Conservation (phyloP, 1,284 basidiomycete genomes). For the Xerocomus alliaceus region DNA sequence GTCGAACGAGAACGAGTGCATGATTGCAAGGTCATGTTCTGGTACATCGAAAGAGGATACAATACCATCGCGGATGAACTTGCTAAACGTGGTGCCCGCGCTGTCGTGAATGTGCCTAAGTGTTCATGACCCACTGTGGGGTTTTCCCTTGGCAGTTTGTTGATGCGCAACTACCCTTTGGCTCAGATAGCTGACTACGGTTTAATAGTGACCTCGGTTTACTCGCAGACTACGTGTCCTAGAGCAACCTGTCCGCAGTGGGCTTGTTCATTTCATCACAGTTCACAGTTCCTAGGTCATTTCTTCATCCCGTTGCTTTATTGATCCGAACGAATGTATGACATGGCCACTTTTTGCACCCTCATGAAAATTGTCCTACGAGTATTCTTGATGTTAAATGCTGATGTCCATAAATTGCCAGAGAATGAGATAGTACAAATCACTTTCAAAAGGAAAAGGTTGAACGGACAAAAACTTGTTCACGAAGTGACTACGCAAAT, state of each 20-base stretch:
- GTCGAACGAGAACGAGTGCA: constrained; percentile 5
- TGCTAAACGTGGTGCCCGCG: constrained; percentile 10
- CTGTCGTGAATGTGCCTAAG: neutral
- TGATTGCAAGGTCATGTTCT: constrained; percentile 18
- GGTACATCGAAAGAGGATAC: constrained; percentile 9
- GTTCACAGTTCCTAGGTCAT: neutral
- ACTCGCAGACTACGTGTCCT: neutral
- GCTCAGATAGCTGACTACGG: neutral
- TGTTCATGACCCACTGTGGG: neutral
- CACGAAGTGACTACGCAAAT: too few relatives aligned
- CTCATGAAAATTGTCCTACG: neutral
- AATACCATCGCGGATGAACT: constrained; percentile 24
- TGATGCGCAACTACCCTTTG: too few relatives aligned
- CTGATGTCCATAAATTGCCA: constrained; percentile 7
- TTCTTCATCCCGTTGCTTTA: neutral
- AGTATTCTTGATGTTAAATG: too few relatives aligned
- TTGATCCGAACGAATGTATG: neutral
- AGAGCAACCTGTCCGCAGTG: neutral
- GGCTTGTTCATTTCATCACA: neutral
- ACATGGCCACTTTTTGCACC: neutral
- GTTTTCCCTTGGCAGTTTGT: too few relatives aligned
- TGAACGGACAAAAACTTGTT: constrained; percentile 1
- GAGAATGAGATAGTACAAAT: constrained; percentile 2
- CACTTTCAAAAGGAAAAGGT: neutral
- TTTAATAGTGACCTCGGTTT: neutral